Base-by-base conservation (phyloP, 176 grass and related monocot species). In the Aegilops sharonensis region DNA sequence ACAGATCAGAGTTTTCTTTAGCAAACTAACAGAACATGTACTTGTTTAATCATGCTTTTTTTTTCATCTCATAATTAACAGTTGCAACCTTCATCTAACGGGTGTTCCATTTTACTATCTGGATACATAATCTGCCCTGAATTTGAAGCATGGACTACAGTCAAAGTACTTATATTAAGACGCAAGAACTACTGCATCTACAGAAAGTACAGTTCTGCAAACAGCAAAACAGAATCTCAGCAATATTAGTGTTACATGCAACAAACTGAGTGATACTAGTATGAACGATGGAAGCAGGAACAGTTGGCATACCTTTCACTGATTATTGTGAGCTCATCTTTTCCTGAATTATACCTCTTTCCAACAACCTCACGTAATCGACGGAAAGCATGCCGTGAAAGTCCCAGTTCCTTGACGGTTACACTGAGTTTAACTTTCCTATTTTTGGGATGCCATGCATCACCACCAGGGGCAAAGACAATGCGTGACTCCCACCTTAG, bases 391-490 rank as follows among this genome's bases (percentile, higher is more conserved):
- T 98, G 85, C 17, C 85, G 77, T 73, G 93, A 92, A 86, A 98
- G 92, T 61, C 96, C 92, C 39, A 95, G 86, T 82, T 98, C 96
- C 77, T 94, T 94, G 21, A 98, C 87, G 8, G 96, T 95, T 64
- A 98, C 92, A 88, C 91, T 84, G 81, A 95, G 90, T 87, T 95
- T 95, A 47, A 95, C 96, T 90, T 92, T 94, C 62, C 92, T 95
- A 68, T 98, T 95, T 85, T 98, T 94, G 2, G 93, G 96, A 83
- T 98, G 93, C 85, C 89, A 98, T 72, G 96, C 85, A 84, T 94
- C 90, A 9, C 91, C 96, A 82, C 93, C 92, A 78, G 93, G 93
- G 81, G 79, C 93, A 91, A 98, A 95, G 54, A 98, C 91, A 79
- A 94, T 75, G 71, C 91, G 85, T 63, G 96, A 95, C 68, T 98